These are phyloP conservation scores for Ambispora gerdemannii DNA, from an alignment of 192 early-diverging fungal species.

Conservation along the genomic window DNA sequence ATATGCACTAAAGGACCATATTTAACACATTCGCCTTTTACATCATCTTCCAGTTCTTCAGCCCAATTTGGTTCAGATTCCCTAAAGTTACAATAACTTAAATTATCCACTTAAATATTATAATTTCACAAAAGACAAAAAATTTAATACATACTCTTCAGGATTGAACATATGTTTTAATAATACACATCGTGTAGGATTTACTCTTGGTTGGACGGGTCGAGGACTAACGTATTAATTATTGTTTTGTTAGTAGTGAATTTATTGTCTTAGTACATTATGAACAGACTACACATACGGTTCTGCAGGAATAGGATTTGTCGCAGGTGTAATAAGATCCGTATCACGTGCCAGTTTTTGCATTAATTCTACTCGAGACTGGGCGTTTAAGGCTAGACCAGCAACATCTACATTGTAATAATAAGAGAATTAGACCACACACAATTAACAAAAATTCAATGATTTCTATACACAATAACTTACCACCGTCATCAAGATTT, in stretches of 20 bases:
- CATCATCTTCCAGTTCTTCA: constrained; percentile 80
- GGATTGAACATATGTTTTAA: constrained; percentile 89
- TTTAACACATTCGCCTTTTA: constrained; percentile 75
- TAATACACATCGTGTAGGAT: constrained; percentile 63
- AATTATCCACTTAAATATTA: constrained; percentile 1
- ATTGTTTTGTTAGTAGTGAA: background rate
- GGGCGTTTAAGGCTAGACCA: constrained; percentile 65
- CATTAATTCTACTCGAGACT: constrained; percentile 76
- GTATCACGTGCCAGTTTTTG: constrained; percentile 67
- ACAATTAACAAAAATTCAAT: too few species aligned
- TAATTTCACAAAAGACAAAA: constrained; percentile 7
- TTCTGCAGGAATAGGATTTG: constrained; percentile 31
- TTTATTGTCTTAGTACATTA: background rate
- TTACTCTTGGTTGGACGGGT: constrained; percentile 48
- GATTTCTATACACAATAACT: constrained; percentile 18
- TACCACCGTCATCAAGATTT: constrained; percentile 52
- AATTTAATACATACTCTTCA: constrained; percentile 58
- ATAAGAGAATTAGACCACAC: too few species aligned
- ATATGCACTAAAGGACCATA: constrained; percentile 77
- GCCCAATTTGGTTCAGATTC: constrained; percentile 84
- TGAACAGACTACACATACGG: constrained; percentile 20
- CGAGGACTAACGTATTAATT: constrained; percentile 36
- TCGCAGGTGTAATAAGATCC: constrained; percentile 39
- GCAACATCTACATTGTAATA: constrained; percentile 52
- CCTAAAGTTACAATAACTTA: constrained; percentile 39